These are phyloP conservation scores for Manihot esculenta DNA, from an alignment of 441 rosid species.

Conservation along the genomic window DNA sequence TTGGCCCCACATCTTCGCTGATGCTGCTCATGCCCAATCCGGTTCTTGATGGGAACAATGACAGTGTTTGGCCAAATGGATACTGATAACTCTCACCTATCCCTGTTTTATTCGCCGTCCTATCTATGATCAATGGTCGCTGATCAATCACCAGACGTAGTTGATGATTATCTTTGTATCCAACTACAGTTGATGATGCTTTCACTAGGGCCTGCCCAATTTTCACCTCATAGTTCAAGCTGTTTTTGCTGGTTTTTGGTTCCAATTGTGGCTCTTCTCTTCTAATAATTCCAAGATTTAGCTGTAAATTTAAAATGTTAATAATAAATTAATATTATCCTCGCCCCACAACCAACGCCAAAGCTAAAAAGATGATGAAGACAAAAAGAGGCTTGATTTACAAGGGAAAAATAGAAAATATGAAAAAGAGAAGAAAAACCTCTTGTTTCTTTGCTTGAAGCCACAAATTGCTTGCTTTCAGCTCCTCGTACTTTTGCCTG, in stretches of 20 bases:
- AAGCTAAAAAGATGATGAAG: not conserved
- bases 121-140: not conserved
- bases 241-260: too few relatives aligned
- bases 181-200: not conserved
- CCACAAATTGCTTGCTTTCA: conserved; percentile 16
- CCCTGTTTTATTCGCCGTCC: not conserved
- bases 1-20: conserved; percentile 7
- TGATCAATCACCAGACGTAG: too few relatives aligned
- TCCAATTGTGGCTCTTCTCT: not conserved
- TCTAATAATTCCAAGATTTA: conserved; percentile 1
- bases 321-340: not conserved
- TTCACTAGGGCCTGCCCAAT: not conserved
- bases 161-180: not conserved
- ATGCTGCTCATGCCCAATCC: conserved; percentile 7
- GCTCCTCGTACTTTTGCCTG: conserved; percentile 4
- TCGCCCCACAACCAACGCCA: not conserved
- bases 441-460: conserved; percentile 27
- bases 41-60: conserved; percentile 1
- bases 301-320: conserved; percentile 14
- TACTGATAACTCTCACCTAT: not conserved
- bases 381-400: not conserved
- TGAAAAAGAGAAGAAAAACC: conserved; percentile 17
- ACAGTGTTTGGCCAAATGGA: conserved; percentile 3
- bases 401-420: not conserved
- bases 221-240: not conserved